phyloP scores from a whole-genome alignment of 2,329 filamentous ascomycete genomes.

The Colletotrichum camelliae region DNA sequence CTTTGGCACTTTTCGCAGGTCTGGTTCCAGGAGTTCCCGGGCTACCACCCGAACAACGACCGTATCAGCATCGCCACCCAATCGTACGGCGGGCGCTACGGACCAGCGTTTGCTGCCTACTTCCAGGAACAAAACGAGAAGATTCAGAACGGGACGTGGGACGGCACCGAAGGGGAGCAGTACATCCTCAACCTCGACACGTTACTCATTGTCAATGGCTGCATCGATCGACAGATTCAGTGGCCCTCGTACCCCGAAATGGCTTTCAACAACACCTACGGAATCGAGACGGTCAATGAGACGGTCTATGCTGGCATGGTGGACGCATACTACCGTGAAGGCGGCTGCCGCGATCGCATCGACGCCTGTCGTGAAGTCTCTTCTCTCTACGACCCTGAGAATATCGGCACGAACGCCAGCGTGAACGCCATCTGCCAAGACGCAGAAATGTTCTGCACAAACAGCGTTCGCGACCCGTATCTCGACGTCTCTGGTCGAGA shows the following conservation, averaged over 20 bases:
- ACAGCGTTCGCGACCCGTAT: constrained; percentile 19
- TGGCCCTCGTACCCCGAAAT: constrained; percentile 37
- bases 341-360: constrained; percentile 61
- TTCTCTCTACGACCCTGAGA: constrained; percentile 19
- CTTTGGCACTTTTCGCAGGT: constrained; percentile 35
- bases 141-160: constrained; percentile 46
- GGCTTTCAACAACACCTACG: constrained; percentile 37
- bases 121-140: constrained; percentile 61
- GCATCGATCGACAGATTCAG: constrained; percentile 50
- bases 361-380: constrained; percentile 52
- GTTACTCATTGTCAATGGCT: constrained; percentile 63
- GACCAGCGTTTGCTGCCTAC: constrained; percentile 60
- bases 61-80: constrained; percentile 57
- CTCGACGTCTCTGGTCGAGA: constrained; percentile 1
- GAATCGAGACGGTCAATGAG: constrained; percentile 34
- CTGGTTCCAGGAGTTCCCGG: constrained; percentile 69
- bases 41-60: constrained; percentile 60
- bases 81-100: constrained; percentile 65
- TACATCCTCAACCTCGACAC: constrained; percentile 52
- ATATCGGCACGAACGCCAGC: constrained; percentile 29
- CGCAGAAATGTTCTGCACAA: constrained; percentile 13
- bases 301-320: constrained; percentile 32
- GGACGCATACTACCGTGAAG: constrained; percentile 30
- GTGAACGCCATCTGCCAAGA: constrained; percentile 25
- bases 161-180: constrained; percentile 38